phyloP scores from a whole-genome alignment of 2,329 filamentous ascomycete genomes.

The Ophiocordyceps camponoti-leonardi region DNA sequence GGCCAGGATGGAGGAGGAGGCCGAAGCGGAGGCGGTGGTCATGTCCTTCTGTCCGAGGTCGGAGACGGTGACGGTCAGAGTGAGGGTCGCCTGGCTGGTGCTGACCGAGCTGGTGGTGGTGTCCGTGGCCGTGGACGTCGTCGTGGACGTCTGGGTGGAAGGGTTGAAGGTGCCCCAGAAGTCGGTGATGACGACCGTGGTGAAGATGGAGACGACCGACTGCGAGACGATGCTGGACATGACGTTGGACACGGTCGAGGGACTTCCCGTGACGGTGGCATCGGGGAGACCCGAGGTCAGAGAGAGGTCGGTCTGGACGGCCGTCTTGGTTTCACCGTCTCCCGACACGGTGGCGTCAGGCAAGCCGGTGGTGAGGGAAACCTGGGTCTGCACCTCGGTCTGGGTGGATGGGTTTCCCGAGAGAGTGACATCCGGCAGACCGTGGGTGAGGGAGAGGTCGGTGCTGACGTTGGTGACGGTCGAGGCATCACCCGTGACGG shows the following conservation, averaged over 20 bases:
- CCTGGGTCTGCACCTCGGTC: conserved; percentile 7
- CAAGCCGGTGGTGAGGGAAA: conserved; percentile 7
- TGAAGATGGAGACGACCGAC: conserved; percentile 3
- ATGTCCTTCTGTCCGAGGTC: conserved; percentile 1
- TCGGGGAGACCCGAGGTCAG: conserved; percentile 14
- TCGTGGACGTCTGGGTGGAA: background rate
- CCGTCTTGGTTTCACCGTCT: conserved; percentile 12
- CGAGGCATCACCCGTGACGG: conserved; percentile 8
- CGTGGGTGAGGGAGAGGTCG: conserved; percentile 4
- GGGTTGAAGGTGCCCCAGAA: conserved; percentile 8
- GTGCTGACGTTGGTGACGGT: conserved; percentile 1
- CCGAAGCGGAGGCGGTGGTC: background rate
- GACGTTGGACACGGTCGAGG: conserved; percentile 14
- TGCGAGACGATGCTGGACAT: conserved; percentile 8
- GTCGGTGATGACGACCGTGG: conserved; percentile 14
- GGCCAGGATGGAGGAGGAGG: conserved; percentile 7
- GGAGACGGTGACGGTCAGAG: conserved; percentile 11
- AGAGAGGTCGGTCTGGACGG: conserved; percentile 11
- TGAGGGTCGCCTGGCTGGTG: conserved; percentile 9
- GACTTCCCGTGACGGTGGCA: conserved; percentile 14
- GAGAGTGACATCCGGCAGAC: conserved; percentile 11
- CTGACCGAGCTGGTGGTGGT: too few relatives aligned
- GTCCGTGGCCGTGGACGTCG: conserved; percentile 7
- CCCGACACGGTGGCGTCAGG: conserved; percentile 12
- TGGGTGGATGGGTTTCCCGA: conserved; percentile 9